Percentiles rank a stretch among this genome's conserved stretches.
Conservation (phyloP, 768 basidiomycete species). For the Leccinum disarticulatum region DNA sequence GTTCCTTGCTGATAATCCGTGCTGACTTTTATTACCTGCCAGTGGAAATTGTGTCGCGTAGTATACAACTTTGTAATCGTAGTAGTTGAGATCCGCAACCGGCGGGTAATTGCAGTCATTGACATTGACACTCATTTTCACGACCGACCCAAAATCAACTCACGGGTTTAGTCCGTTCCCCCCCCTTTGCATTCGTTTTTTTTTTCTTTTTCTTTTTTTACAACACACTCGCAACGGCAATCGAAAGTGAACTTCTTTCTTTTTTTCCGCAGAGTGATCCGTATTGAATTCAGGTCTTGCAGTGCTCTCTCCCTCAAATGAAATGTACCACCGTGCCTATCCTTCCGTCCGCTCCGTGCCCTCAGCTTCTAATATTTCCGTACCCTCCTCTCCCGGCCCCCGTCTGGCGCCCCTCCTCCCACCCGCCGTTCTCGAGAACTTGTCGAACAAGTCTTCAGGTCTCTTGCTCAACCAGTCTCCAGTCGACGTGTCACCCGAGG, state of each 20-base stretch:
- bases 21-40: constrained; percentile 5
- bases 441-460: constrained; percentile 40
- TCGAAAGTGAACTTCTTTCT: constrained; percentile 20
- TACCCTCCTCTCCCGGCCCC: constrained; percentile 32
- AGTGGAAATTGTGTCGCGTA: neutral
- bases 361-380: constrained; percentile 33
- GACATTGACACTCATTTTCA: constrained; percentile 7
- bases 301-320: constrained; percentile 39
- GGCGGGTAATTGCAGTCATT: constrained; percentile 7
- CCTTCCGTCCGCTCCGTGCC: constrained; percentile 59
- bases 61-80: neutral
- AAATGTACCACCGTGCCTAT: constrained; percentile 64
- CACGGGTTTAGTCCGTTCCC: neutral
- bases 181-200: neutral
- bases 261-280: neutral
- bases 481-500: constrained; percentile 34
- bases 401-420: constrained; percentile 54
- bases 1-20: neutral
- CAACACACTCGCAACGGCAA: neutral
- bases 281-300: constrained; percentile 17
- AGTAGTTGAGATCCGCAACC: constrained; percentile 1
- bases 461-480: constrained; percentile 36
- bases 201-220: constrained; percentile 1
- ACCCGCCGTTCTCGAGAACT: constrained; percentile 42
- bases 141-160: constrained; percentile 9